These are phyloP conservation scores for Dactylellina parvicollis DNA, from an alignment of 2,329 filamentous ascomycete species.

Conservation along the genomic window DNA sequence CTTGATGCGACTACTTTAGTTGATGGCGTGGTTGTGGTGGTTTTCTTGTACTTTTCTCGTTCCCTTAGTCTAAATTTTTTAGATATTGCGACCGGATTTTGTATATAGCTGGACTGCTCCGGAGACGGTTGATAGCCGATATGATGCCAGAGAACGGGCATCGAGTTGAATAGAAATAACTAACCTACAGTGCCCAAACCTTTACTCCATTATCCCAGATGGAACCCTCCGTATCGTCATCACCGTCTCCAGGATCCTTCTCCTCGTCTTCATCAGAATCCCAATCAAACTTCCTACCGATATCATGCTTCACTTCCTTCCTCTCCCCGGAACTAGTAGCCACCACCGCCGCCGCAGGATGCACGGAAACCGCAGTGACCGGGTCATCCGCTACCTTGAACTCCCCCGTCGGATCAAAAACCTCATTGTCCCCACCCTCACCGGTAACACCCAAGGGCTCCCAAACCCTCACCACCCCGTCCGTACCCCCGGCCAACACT, in stretches of 20 bases:
- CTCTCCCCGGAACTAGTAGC: constrained; percentile 61
- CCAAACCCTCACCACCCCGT: constrained; percentile 63
- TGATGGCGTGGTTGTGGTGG: no score
- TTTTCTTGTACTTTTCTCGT: no score
- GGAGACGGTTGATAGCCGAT: no score
- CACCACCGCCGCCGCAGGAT: constrained; percentile 60
- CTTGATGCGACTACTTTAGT: no score
- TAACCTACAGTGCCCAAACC: constrained; percentile 18
- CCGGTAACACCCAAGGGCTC: constrained; percentile 54
- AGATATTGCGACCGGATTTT: no score
- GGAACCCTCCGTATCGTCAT: background rate
- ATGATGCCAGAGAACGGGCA: no score
- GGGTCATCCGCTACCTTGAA: constrained; percentile 60
- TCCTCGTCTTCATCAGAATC: constrained; percentile 1
- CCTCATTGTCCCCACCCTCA: constrained; percentile 55
- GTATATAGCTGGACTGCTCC: no score
- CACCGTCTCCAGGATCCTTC: constrained; percentile 5
- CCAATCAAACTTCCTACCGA: background rate
- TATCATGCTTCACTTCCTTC: constrained; percentile 13
- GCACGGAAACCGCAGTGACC: constrained; percentile 60
- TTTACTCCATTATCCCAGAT: constrained; percentile 37
- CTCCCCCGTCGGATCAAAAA: constrained; percentile 58
- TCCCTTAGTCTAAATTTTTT: no score
- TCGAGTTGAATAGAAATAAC: no score
- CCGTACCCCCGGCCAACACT: constrained; percentile 65